Conservation (phyloP, 441 rosid genomes). For the Biscutella auriculata region DNA sequence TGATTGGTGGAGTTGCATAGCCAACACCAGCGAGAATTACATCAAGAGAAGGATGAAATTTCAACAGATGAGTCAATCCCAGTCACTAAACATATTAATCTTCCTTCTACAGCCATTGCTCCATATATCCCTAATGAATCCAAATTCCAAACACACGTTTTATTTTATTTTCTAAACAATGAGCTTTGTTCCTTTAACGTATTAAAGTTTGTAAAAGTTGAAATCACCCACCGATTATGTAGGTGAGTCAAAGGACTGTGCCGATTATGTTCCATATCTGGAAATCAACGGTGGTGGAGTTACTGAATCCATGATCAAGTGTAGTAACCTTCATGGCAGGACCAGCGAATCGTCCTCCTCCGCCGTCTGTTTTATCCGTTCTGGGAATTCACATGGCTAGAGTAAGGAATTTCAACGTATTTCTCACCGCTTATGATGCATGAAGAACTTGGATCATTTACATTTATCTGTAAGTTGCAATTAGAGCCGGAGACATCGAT, state of each 20-base stretch:
- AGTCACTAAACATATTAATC: constrained; percentile 65
- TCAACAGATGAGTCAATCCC: constrained; percentile 81
- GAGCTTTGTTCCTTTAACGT: background rate
- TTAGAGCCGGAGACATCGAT: too few relatives aligned
- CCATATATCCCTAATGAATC: constrained; percentile 72
- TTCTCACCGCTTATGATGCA: too few relatives aligned
- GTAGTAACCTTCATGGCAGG: constrained; percentile 21
- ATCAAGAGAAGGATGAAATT: constrained; percentile 55
- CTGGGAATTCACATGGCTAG: too few relatives aligned
- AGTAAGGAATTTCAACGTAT: too few relatives aligned
- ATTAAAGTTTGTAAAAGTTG: too few relatives aligned
- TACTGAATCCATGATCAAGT: constrained; percentile 30
- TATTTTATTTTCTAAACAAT: background rate
- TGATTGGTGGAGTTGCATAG: constrained; percentile 79
- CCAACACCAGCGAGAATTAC: constrained; percentile 71
- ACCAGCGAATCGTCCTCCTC: constrained; percentile 9
- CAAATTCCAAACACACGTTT: background rate
- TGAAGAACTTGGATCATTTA: too few relatives aligned
- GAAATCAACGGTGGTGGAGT: constrained; percentile 43
- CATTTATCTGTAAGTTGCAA: too few relatives aligned
- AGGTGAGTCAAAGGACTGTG: constrained; percentile 71
- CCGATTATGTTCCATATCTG: constrained; percentile 89
- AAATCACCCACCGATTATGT: constrained; percentile 62
- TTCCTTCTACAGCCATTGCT: constrained; percentile 76
- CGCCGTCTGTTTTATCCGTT: constrained; percentile 31